phyloP scores from a whole-genome alignment of 108 stramenopile genomes.

The Skeletonema menzelii region DNA sequence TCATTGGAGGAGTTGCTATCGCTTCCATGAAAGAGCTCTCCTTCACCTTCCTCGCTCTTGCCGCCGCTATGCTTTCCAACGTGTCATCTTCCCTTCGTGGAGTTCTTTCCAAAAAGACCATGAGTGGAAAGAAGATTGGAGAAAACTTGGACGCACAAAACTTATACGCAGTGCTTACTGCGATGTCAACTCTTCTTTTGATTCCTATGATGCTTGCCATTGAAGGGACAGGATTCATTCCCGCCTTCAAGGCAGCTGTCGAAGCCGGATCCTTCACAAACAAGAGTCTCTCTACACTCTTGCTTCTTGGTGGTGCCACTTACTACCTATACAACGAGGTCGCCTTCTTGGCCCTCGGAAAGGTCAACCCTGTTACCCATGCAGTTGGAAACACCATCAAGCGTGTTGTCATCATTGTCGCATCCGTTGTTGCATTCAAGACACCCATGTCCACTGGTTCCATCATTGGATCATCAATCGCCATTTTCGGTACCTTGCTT shows the following conservation, averaged over 20 bases:
- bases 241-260: conserved; percentile 79
- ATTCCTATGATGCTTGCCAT: conserved; percentile 89
- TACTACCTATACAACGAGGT: conserved; percentile 99
- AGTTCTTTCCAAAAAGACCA: conserved; percentile 94
- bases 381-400: conserved; percentile 99
- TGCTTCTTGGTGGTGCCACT: conserved; percentile 68
- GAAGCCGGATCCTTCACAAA: conserved; percentile 76
- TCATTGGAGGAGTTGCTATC: conserved; percentile 96
- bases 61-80: conserved; percentile 97
- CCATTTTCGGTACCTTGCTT: conserved; percentile 90
- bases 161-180: conserved; percentile 95
- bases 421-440: conserved; percentile 95
- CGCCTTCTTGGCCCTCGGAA: conserved; percentile 95
- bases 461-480: conserved; percentile 91
- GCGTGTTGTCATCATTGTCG: conserved; percentile 98
- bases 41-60: conserved; percentile 95
- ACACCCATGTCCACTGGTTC: conserved; percentile 94
- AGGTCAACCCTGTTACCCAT: conserved; percentile 95
- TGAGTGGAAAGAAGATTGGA: conserved; percentile 93
- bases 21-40: conserved; percentile 98
- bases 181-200: conserved; percentile 89
- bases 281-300: conserved; percentile 56
- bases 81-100: conserved; percentile 95
- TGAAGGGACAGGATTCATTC: conserved; percentile 89
- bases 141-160: conserved; percentile 98